Evolutionary conservation across 164 flowering plant species (phyloP), one percentile per base, ranked within the genome.

Genomic region (Liriodendron chinense): DNA sequence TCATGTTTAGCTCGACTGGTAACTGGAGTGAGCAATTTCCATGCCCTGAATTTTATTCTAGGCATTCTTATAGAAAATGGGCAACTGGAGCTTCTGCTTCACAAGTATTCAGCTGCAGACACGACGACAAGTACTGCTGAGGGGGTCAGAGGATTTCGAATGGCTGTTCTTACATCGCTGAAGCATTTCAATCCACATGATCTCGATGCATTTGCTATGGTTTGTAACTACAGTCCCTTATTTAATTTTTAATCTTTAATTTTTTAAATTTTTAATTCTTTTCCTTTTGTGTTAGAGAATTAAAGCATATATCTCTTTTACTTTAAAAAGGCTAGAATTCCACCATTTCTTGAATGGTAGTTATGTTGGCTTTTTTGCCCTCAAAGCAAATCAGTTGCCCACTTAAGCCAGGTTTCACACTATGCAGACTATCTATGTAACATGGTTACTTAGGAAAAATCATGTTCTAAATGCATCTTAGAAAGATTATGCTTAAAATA

Each of bases 1-100:
- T 71, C 96, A 73, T 96, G 99, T 79, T 87, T 96, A 87, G 99
- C 98, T 82, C 97, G 98, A 49, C 84, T 96, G 71, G 90, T 96
- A 28, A 96, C 98, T 66, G 99, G 98, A 78, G 98, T 96, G 75
- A 97, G 97, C 79, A 96, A 96, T 82, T 96, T 96, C 79, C 94
- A 93, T 88, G 92, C 98, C 57, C 89, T 96, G 59, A 86, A 91
- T 85, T 96, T 96, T 83, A 94, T 96, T 78, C 94, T 96, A 53
- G 94, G 94, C 68, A 93, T 96, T 82, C 98, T 96, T 28, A 92
- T 94, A 48, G 98, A 94, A 77, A 96, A 96, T 85, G 99, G 98
- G 34, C 98, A 94, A 74, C 82, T 94, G 63, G 94, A 96, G 81
- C 93, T 94, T 77, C 93, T 96, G 72, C 98, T 96, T 78, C 97